phyloP scores from a whole-genome alignment of 164 flowering plant genomes.

The Magnolia changhungtana region DNA sequence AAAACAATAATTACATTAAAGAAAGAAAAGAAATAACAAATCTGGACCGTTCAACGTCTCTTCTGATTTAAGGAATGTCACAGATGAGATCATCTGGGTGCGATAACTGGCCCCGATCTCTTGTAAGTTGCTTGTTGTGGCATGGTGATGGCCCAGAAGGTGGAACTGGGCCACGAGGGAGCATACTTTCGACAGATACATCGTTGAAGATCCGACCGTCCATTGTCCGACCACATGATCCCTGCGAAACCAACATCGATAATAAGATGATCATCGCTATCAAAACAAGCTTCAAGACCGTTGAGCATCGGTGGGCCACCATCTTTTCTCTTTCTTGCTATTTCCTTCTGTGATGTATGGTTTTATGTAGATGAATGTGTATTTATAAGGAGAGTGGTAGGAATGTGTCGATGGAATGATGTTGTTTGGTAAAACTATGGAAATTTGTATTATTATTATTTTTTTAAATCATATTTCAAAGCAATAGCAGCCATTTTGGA shows the following conservation, averaged over 20 bases:
- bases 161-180: slow-evolving; percentile 45
- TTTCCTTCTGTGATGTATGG: not conserved
- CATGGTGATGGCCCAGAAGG: slow-evolving; percentile 49
- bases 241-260: slow-evolving; percentile 9
- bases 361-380: not conserved
- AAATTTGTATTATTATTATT: not conserved
- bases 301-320: not conserved
- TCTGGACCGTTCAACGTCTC: not conserved
- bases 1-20: not conserved
- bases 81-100: slow-evolving; percentile 11
- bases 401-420: not conserved
- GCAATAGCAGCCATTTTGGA: slow-evolving; percentile 11
- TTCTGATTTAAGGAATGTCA: slow-evolving; percentile 1
- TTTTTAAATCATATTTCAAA: not conserved
- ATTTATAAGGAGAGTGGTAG: not conserved
- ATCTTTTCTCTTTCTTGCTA: not conserved
- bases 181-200: slow-evolving; percentile 13
- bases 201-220: not conserved
- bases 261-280: not conserved
- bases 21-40: not conserved
- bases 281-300: not conserved
- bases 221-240: slow-evolving; percentile 17
- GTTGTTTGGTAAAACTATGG: not conserved
- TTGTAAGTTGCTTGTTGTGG: slow-evolving; percentile 28
- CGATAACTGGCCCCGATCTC: not conserved